Base-by-base conservation (phyloP, 2,329 filamentous ascomycete genomes). In the Fusarium compactum region DNA sequence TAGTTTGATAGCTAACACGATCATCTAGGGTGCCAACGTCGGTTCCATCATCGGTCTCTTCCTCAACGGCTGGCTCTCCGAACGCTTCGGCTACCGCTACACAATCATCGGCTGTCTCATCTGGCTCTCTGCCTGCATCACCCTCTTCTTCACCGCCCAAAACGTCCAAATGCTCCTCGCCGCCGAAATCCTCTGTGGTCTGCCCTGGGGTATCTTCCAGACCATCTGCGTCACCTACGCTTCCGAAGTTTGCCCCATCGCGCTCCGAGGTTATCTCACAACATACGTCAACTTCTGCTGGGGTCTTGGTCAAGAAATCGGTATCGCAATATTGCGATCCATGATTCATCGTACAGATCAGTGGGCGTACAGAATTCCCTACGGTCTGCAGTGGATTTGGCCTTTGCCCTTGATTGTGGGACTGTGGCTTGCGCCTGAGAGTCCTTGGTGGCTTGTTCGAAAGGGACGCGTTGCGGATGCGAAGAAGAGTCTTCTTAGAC, bases 221-320 rank as follows among this genome's bases (percentile, higher is more conserved):
- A 74, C 71, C 22, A 72, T 72, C 47, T 72, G 69, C 16, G 67
- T 72, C 25, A 72, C 70, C 10, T 72, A 72, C 32, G 70, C 90
- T 29, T 89, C 89, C 58, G 91, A 93, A 76, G 91, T 93, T 59
- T 92, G 90, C 76, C 91, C 91, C 5, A 86, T 93, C 8, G 88
- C 90, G 45, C 85, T 94, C 44, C 88, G 91, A 66, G 90, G 90
- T 55, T 91, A 91, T 75, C 80, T 92, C 62, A 93, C 91, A 1
- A 92, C 91, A 15, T 93, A 92, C 65, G 89, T 92, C 80, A 92
- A 92, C 81, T 90, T 91, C 75, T 93, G 91, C 84, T 93, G 91
- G 90, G 91, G 90, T 38, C 82, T 93, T 15, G 91, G 91, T 15
- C 91, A 94, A 78, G 83, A 91, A 60, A 90, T 93, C 57, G 91